Conservation (phyloP, 805 yeast genomes). For the Yamadazyma akitaensis region DNA sequence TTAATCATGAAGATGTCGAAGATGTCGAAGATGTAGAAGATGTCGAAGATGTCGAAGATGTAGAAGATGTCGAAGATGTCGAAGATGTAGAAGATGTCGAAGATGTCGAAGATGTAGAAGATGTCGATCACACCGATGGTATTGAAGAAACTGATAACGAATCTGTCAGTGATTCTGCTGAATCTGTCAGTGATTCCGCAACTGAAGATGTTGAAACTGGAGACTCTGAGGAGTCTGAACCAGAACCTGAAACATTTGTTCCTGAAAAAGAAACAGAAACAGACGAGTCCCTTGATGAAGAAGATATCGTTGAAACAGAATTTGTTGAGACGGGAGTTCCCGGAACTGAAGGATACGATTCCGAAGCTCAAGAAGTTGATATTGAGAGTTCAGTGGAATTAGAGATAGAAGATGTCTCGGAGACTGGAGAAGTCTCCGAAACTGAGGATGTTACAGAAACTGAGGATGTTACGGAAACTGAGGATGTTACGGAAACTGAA, state of each 20-base stretch:
- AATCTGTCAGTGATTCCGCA: background rate
- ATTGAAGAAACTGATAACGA: background rate
- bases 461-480: constrained; percentile 1
- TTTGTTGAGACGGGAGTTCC: background rate
- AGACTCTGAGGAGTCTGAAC: background rate
- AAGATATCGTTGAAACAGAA: background rate
- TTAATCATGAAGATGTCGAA: no score
- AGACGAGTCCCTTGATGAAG: background rate
- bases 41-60: no score
- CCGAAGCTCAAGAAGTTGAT: background rate
- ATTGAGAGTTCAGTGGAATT: background rate
- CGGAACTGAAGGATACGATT: background rate
- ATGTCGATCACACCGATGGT: background rate
- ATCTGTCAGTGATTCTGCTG: background rate
- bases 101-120: background rate
- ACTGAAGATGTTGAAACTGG: background rate
- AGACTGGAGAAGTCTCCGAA: constrained; percentile 8
- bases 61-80: background rate
- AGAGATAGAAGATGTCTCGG: background rate
- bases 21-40: no score
- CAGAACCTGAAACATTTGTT: background rate
- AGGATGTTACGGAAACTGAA: constrained; percentile 3
- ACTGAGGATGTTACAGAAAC: constrained; percentile 4
- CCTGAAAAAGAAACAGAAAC: constrained; percentile 2
- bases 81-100: background rate